Percentiles rank a stretch among this genome's conserved stretches.
These are phyloP conservation scores for Panicum hallii DNA, from an alignment of 202 grass and related monocot genomes.

Conservation along the genomic window DNA sequence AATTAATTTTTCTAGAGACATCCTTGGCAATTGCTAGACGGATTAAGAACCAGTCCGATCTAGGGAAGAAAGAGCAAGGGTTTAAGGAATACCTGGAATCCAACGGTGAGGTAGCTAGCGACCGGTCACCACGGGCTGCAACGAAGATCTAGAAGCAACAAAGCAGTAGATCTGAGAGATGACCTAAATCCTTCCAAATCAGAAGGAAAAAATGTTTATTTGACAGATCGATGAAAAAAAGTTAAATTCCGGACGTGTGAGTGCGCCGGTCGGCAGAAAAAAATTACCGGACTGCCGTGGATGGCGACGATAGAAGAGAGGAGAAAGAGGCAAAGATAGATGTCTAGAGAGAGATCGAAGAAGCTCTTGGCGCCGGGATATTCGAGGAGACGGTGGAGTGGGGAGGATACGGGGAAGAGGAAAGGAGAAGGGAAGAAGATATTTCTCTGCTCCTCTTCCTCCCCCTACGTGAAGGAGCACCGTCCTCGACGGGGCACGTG, in stretches of 20 bases:
- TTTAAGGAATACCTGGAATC: neutral
- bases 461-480: no score
- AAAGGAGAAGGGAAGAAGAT: no score
- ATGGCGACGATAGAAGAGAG: neutral
- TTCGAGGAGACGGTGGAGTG: no score
- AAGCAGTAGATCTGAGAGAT: neutral
- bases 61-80: neutral
- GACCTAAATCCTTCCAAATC: neutral
- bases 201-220: neutral
- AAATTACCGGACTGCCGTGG: neutral
- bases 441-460: no score
- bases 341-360: no score
- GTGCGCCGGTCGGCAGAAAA: neutral
- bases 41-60: neutral
- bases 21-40: no score
- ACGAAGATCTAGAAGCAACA: slow-evolving; percentile 2
- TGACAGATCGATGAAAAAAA: neutral
- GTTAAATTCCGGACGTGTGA: neutral
- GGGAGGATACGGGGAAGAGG: no score
- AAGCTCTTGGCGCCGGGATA: no score
- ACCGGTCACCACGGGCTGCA: neutral
- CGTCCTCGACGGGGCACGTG: no score
- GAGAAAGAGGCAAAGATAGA: neutral
- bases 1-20: no score
- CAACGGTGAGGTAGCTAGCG: neutral